Evolutionary conservation across 805 yeast species (phyloP).

Genomic region (Barnettozyma populi): DNA sequence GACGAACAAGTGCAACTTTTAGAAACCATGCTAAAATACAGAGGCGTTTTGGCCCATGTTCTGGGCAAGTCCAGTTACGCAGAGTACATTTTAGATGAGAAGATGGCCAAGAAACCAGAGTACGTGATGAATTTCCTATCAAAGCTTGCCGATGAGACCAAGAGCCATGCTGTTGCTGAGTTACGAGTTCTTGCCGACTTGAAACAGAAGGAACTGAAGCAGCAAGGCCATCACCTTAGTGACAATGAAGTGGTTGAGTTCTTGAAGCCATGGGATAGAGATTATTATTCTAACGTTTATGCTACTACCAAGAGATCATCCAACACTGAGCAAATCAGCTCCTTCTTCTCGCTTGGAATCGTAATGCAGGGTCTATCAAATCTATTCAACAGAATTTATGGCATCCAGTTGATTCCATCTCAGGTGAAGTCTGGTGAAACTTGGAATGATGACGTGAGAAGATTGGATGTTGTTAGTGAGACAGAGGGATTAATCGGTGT

Average conservation of each 20-base stretch:
- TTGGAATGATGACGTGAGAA: constrained; percentile 84
- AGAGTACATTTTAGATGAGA: constrained; percentile 78
- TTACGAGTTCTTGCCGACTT: constrained; percentile 40
- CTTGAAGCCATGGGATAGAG: constrained; percentile 91
- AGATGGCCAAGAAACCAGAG: constrained; percentile 81
- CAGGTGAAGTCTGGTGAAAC: constrained; percentile 66
- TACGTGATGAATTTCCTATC: constrained; percentile 67
- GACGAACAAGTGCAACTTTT: constrained; percentile 55
- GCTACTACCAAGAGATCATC: constrained; percentile 29
- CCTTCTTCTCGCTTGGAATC: constrained; percentile 78
- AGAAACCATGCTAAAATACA: constrained; percentile 51
- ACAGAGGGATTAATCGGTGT: constrained; percentile 64
- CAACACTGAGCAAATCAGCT: constrained; percentile 45
- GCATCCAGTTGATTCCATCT: constrained; percentile 67
- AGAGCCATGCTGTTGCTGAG: constrained; percentile 55
- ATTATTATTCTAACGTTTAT: constrained; percentile 44
- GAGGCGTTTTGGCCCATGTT: constrained; percentile 68
- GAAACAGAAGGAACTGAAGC: constrained; percentile 28
- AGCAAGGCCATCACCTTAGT: constrained; percentile 18
- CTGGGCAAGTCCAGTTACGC: constrained; percentile 68
- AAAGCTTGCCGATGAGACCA: constrained; percentile 48
- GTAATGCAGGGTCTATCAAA: constrained; percentile 78
- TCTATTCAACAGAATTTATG: constrained; percentile 66
- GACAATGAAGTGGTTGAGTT: constrained; percentile 38
- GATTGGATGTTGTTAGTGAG: constrained; percentile 68